Percentiles rank a stretch among this genome's conserved stretches.
Conservation (phyloP, 768 basidiomycete genomes). For the Pulveroboletus sp. region DNA sequence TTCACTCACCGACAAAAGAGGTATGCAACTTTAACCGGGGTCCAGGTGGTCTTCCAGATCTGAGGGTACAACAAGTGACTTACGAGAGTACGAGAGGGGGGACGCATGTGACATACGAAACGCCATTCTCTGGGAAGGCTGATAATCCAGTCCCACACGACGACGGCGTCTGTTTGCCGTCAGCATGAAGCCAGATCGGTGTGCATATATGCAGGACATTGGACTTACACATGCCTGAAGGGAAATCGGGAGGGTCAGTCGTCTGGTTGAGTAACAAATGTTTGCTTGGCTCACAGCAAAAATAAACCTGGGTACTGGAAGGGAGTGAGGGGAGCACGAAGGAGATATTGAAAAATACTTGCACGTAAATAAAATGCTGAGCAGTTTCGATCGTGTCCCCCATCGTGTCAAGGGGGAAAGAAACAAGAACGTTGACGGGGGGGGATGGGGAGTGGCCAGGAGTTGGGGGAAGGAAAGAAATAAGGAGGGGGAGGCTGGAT, state of each 20-base stretch:
- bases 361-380: conserved; percentile 75
- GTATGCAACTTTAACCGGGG: conserved; percentile 78
- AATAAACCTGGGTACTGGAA: conserved; percentile 64
- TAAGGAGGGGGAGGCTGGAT: conserved; percentile 20
- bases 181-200: background rate
- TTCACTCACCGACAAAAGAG: conserved; percentile 72
- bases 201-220: conserved; percentile 17
- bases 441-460: conserved; percentile 2
- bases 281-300: conserved; percentile 62
- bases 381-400: conserved; percentile 50
- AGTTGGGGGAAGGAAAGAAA: conserved; percentile 23
- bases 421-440: conserved; percentile 7
- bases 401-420: conserved; percentile 31
- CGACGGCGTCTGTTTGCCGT: conserved; percentile 59
- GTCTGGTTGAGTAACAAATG: conserved; percentile 14
- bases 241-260: conserved; percentile 29
- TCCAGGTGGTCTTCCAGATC: conserved; percentile 84
- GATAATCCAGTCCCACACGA: conserved; percentile 83
- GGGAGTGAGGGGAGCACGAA: conserved; percentile 9
- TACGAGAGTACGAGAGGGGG: background rate
- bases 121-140: conserved; percentile 73
- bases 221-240: conserved; percentile 64
- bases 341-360: conserved; percentile 19
- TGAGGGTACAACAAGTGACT: conserved; percentile 23
- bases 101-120: conserved; percentile 46